These are phyloP conservation scores for Collybia mongolica DNA, from an alignment of 768 basidiomycete genomes.

Conservation along the genomic window DNA sequence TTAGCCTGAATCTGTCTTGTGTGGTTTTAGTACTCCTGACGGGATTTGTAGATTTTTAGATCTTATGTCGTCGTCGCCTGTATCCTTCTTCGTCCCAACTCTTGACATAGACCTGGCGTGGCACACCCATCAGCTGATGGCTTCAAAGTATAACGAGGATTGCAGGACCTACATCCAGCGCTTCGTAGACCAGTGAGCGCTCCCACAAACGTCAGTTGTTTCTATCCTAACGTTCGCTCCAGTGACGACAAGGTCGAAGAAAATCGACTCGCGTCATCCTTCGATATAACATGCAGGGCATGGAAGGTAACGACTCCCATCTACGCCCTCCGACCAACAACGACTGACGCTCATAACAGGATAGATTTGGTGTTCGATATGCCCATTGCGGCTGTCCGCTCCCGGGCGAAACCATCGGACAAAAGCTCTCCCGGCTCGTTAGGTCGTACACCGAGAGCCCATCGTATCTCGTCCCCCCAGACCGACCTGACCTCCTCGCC, in stretches of 20 bases:
- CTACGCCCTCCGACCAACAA: not conserved
- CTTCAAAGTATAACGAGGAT: constrained; percentile 36
- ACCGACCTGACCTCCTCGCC: constrained; percentile 33
- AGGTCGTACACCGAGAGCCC: constrained; percentile 12
- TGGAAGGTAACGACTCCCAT: constrained; percentile 15
- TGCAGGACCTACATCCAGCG: constrained; percentile 35
- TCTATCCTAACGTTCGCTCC: not conserved
- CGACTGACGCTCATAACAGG: constrained; percentile 16
- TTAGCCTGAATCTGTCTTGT: constrained; percentile 10
- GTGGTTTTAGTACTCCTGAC: not conserved
- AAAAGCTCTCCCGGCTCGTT: constrained; percentile 33
- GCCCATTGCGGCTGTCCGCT: constrained; percentile 54
- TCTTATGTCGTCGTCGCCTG: constrained; percentile 35
- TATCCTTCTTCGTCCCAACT: constrained; percentile 45
- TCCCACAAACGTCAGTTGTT: not conserved
- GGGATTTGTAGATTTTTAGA: constrained; percentile 39
- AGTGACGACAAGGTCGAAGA: constrained; percentile 50
- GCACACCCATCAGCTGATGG: constrained; percentile 63
- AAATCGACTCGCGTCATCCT: constrained; percentile 37
- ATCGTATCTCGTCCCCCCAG: constrained; percentile 29
- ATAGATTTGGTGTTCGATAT: constrained; percentile 49
- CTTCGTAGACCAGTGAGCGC: constrained; percentile 45
- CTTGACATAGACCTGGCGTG: constrained; percentile 65
- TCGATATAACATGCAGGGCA: constrained; percentile 37
- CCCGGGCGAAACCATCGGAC: constrained; percentile 38